phyloP scores from a whole-genome alignment of 2,329 filamentous ascomycete genomes.

The Fusarium sarcochroum region DNA sequence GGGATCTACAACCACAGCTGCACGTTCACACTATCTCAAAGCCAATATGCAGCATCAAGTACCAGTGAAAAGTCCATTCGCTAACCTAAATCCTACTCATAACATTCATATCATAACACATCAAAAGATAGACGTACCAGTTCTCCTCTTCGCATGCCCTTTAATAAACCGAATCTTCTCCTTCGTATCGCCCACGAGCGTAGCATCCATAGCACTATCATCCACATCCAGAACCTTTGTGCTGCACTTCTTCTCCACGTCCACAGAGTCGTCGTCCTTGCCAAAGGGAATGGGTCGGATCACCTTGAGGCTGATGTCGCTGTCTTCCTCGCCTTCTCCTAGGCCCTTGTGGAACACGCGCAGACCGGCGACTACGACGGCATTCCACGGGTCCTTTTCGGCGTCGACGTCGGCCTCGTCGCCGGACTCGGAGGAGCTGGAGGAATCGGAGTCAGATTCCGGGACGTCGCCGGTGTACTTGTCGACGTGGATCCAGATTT shows the following conservation, averaged over 20 bases:
- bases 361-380: slow-evolving; percentile 72
- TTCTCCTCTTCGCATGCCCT: slow-evolving; percentile 41
- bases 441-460: slow-evolving; percentile 13
- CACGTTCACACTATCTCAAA: no score
- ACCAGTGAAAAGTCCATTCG: background rate
- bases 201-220: slow-evolving; percentile 62
- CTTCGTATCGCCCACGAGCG: slow-evolving; percentile 52
- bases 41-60: background rate
- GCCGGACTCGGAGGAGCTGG: slow-evolving; percentile 53
- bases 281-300: slow-evolving; percentile 56
- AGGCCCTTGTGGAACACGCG: slow-evolving; percentile 70
- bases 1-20: background rate
- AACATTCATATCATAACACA: background rate
- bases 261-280: slow-evolving; percentile 41
- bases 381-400: slow-evolving; percentile 73
- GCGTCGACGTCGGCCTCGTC: slow-evolving; percentile 70
- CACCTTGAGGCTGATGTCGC: slow-evolving; percentile 57
- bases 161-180: slow-evolving; percentile 56
- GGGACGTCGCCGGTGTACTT: slow-evolving; percentile 19
- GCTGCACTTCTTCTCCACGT: slow-evolving; percentile 47
- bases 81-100: background rate
- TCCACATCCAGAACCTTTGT: slow-evolving; percentile 59
- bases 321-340: slow-evolving; percentile 50
- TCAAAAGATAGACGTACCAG: slow-evolving; percentile 20
- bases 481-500: slow-evolving; percentile 54